Evolutionary conservation across 2,329 filamentous ascomycete species (phyloP).

Genomic region (Fusarium pseudograminearum): DNA sequence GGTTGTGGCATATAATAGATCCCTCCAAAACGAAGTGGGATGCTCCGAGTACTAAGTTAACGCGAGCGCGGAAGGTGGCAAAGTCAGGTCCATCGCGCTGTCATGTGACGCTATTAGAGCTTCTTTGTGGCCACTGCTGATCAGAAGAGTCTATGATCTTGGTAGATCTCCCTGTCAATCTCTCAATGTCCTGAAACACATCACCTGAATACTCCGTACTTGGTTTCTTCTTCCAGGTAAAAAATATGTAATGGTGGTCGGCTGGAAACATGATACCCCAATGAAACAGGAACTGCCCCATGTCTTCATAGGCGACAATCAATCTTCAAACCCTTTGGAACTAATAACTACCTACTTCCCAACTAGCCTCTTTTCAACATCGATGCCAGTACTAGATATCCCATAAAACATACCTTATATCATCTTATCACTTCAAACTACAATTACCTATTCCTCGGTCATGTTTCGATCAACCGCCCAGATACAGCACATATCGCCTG

Average conservation of each 20-base stretch:
- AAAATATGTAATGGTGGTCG: not conserved
- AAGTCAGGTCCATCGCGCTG: conserved; percentile 46
- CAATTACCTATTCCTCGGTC: not conserved
- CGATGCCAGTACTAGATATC: not conserved
- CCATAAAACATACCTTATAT: not conserved
- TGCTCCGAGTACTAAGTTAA: conserved; percentile 32
- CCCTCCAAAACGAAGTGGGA: conserved; percentile 29
- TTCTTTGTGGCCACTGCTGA: too few relatives aligned
- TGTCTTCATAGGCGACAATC: not conserved
- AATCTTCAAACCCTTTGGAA: not conserved
- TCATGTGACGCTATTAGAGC: conserved; percentile 47
- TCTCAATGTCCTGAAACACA: not conserved
- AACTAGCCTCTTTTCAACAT: not conserved
- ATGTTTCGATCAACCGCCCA: conserved; percentile 60
- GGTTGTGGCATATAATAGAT: not conserved
- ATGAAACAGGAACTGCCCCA: conserved; percentile 10
- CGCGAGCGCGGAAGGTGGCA: conserved; percentile 39
- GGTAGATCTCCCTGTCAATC: not conserved
- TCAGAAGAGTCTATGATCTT: not conserved
- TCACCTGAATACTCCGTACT: not conserved
- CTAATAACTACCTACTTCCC: not conserved
- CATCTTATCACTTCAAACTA: not conserved
- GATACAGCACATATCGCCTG: conserved; percentile 57
- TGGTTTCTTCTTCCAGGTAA: not conserved
- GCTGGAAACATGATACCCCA: not conserved